Evolutionary conservation across 202 grass and related monocot genomes (phyloP).

Genomic region (Saccharum hybrid): DNA sequence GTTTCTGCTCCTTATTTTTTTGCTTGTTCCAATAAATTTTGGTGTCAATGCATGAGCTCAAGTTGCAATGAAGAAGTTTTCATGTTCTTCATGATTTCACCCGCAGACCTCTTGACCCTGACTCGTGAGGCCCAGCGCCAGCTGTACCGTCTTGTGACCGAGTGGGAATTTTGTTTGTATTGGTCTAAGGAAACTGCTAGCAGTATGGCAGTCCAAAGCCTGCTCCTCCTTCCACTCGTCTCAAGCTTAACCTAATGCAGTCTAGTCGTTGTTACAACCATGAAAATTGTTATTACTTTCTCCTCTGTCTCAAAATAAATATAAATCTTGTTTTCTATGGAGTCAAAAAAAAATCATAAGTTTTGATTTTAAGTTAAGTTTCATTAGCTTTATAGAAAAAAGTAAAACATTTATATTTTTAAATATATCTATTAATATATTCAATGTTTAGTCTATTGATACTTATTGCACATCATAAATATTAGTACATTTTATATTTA

Average conservation of each 20-base stretch:
- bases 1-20: background rate
- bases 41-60: slow-evolving; percentile 54
- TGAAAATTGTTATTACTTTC: background rate
- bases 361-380: too few relatives aligned
- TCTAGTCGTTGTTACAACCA: background rate
- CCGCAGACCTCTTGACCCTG: slow-evolving; percentile 35
- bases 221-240: slow-evolving; percentile 19
- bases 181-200: background rate
- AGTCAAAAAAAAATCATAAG: too few relatives aligned
- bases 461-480: background rate
- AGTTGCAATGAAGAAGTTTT: slow-evolving; percentile 40
- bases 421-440: too few relatives aligned
- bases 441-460: too few relatives aligned
- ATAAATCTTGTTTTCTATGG: too few relatives aligned
- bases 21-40: slow-evolving; percentile 60
- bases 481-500: too few relatives aligned
- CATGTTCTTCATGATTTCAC: slow-evolving; percentile 77
- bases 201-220: slow-evolving; percentile 30
- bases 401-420: too few relatives aligned
- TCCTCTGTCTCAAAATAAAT: too few relatives aligned
- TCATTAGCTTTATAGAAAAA: too few relatives aligned
- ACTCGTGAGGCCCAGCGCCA: background rate
- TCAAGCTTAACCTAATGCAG: background rate
- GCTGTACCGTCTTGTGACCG: slow-evolving; percentile 41
- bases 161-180: slow-evolving; percentile 37